These are phyloP conservation scores for Pezicula carpinea DNA, from an alignment of 2,329 filamentous ascomycete species.

Conservation along the genomic window DNA sequence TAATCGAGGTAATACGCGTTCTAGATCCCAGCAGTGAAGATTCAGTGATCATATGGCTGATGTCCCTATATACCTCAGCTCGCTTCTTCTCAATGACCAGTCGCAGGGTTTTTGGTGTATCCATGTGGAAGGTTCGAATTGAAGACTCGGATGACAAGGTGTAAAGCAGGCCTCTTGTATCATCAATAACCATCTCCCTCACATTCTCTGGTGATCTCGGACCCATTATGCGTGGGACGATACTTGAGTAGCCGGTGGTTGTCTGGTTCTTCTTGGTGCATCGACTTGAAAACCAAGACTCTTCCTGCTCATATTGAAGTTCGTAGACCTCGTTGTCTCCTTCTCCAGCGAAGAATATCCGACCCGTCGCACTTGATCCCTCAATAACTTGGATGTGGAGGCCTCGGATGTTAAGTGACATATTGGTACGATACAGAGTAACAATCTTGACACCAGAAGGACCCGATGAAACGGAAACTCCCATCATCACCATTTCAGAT, in stretches of 20 bases:
- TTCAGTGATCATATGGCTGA: constrained; percentile 78
- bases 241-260: constrained; percentile 63
- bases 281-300: constrained; percentile 89
- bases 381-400: constrained; percentile 74
- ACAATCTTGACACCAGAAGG: constrained; percentile 69
- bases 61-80: constrained; percentile 62
- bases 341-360: constrained; percentile 86
- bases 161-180: constrained; percentile 83
- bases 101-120: constrained; percentile 54
- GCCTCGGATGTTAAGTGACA: constrained; percentile 73
- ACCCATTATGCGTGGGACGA: constrained; percentile 52
- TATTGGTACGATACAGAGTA: constrained; percentile 81
- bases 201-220: constrained; percentile 58
- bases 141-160: constrained; percentile 84
- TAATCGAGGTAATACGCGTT: constrained; percentile 77
- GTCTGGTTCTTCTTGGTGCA: constrained; percentile 89
- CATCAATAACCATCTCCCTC: constrained; percentile 78
- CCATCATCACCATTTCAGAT: constrained; percentile 80
- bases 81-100: constrained; percentile 59
- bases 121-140: constrained; percentile 88
- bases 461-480: constrained; percentile 64
- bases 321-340: constrained; percentile 87
- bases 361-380: constrained; percentile 71
- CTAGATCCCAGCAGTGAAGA: constrained; percentile 66
- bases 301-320: constrained; percentile 93